Conservation (phyloP, 768 basidiomycete genomes). For the Favolaschia claudopus region DNA sequence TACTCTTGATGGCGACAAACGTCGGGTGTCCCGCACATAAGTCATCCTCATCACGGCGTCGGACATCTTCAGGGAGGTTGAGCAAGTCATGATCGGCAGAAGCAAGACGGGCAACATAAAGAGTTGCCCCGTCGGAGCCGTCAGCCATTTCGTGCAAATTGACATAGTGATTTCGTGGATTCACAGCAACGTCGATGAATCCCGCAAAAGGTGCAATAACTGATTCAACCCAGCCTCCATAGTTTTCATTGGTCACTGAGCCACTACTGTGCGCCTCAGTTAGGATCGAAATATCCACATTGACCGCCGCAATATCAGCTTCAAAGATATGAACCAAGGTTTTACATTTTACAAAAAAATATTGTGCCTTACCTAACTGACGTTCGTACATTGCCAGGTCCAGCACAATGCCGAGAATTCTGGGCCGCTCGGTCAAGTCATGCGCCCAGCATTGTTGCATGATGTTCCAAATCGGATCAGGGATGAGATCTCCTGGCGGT, state of each 20-base stretch:
- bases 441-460: slow-evolving; percentile 17
- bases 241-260: slow-evolving; percentile 2
- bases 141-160: slow-evolving; percentile 62
- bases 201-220: slow-evolving; percentile 43
- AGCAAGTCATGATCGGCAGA: not conserved
- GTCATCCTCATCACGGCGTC: not conserved
- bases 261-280: not conserved
- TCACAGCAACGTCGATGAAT: slow-evolving; percentile 47
- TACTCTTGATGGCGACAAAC: slow-evolving; percentile 62
- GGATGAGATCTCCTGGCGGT: not conserved
- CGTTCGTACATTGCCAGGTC: slow-evolving; percentile 7
- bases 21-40: slow-evolving; percentile 5
- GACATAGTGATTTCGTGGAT: slow-evolving; percentile 50
- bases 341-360: too few species aligned
- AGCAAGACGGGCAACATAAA: slow-evolving; percentile 12
- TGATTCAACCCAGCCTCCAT: slow-evolving; percentile 45
- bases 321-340: not conserved
- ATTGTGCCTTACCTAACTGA: not conserved
- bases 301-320: not conserved
- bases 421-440: slow-evolving; percentile 10
- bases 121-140: slow-evolving; percentile 62
- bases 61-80: not conserved
- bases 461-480: slow-evolving; percentile 11
- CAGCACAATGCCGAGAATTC: slow-evolving; percentile 18
- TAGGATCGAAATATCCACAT: not conserved